Conservation (phyloP, 768 basidiomycete species). For the Cystofilobasidium capitatum region DNA sequence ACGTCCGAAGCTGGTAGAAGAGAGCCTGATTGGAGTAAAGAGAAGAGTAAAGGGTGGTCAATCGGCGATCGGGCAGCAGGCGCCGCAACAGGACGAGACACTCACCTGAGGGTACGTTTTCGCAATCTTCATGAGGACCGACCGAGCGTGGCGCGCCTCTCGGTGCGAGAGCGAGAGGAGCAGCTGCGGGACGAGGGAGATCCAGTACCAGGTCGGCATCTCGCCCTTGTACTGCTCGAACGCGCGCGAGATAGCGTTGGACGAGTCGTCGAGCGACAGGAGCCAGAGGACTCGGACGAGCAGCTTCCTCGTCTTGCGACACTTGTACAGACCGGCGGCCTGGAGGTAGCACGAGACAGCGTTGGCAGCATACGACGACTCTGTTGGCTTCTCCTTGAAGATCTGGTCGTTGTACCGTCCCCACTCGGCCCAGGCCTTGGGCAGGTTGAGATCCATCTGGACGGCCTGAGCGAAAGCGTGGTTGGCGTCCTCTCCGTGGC, state of each 20-base stretch:
- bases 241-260: conserved; percentile 37
- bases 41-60: background rate
- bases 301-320: conserved; percentile 78
- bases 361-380: conserved; percentile 67
- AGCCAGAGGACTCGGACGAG: conserved; percentile 93
- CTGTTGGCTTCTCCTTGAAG: conserved; percentile 74
- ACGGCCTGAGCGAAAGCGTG: conserved; percentile 88
- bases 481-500: conserved; percentile 79
- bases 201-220: conserved; percentile 97
- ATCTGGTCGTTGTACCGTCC: conserved; percentile 84
- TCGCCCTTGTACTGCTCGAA: conserved; percentile 96
- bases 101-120: conserved; percentile 83
- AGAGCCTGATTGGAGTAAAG: conserved; percentile 54
- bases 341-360: conserved; percentile 97
- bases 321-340: conserved; percentile 92
- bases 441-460: conserved; percentile 85
- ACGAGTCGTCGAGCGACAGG: conserved; percentile 75
- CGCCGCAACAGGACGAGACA: background rate
- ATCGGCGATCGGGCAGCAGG: background rate
- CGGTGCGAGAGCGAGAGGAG: conserved; percentile 78
- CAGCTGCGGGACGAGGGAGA: conserved; percentile 89
- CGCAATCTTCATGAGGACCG: conserved; percentile 78
- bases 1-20: conserved; percentile 88
- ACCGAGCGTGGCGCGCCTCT: conserved; percentile 85
- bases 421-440: conserved; percentile 99